A percentile compares a stretch with the other conserved stretches of the same genome.
Evolutionary conservation across 495 filamentous ascomycete species (phyloP).

Genomic region (Talaromyces nanjingensis): DNA sequence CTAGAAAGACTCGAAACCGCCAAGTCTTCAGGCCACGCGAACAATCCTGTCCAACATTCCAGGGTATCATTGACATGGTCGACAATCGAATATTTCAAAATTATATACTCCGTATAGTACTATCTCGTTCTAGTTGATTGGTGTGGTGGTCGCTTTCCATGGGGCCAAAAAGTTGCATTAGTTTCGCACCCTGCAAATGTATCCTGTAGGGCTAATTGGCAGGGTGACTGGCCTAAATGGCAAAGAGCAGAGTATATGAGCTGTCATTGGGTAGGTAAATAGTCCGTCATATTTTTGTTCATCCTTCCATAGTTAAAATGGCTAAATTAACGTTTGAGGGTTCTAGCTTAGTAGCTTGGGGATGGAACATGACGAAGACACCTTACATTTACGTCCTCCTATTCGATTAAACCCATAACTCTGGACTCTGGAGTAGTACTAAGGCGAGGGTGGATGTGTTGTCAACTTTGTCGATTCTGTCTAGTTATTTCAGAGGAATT

Average conservation of each 20-base stretch:
- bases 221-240: too few relatives aligned
- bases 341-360: neutral
- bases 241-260: neutral
- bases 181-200: neutral
- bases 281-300: neutral
- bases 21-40: neutral
- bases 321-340: neutral
- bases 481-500: neutral
- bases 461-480: neutral
- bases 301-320: neutral
- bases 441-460: neutral
- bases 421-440: neutral
- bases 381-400: neutral
- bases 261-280: neutral
- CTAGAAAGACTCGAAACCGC: neutral
- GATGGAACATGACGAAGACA: neutral
- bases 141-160: neutral
- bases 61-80: neutral
- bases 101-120: neutral
- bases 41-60: neutral
- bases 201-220: neutral
- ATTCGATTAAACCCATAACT: neutral
- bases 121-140: neutral
- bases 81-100: neutral
- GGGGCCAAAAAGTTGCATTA: neutral